A percentile compares a stretch with the other conserved stretches of the same genome.
Evolutionary conservation across 2,329 filamentous ascomycete genomes (phyloP).

Genomic region (Diaporthe amygdali): DNA sequence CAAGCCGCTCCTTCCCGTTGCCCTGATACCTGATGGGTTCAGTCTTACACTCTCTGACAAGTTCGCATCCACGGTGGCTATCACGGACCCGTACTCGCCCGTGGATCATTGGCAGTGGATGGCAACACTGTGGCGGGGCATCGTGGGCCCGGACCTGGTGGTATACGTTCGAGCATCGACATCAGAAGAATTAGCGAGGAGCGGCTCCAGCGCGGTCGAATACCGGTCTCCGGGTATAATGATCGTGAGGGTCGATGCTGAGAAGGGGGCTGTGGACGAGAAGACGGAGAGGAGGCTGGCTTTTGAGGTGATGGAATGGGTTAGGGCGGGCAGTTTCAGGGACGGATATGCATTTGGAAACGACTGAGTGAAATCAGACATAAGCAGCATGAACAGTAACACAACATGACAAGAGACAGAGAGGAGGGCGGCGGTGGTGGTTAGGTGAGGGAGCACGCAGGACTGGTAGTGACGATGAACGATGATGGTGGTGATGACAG

Average conservation of each 20-base stretch:
- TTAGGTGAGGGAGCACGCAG: neutral
- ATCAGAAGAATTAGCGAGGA: conserved; percentile 41
- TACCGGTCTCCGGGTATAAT: conserved; percentile 60
- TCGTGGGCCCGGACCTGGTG: conserved; percentile 80
- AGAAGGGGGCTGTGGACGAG: conserved; percentile 60
- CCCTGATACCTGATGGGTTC: conserved; percentile 78
- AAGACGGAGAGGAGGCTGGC: conserved; percentile 75
- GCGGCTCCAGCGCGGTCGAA: conserved; percentile 55
- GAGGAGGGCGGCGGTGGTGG: neutral
- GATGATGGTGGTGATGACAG: neutral
- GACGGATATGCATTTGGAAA: conserved; percentile 29
- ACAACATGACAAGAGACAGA: no score
- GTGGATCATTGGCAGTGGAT: conserved; percentile 99
- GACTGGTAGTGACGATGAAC: neutral
- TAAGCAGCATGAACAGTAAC: neutral
- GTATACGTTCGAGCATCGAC: conserved; percentile 62
- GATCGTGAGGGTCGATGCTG: conserved; percentile 54
- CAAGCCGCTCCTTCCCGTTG: conserved; percentile 62
- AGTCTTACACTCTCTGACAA: conserved; percentile 79
- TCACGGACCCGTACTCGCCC: conserved; percentile 77
- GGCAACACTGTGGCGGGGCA: conserved; percentile 89
- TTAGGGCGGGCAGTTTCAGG: conserved; percentile 54
- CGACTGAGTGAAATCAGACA: neutral
- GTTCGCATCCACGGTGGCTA: conserved; percentile 75
- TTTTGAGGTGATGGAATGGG: conserved; percentile 90